Evolutionary conservation across 768 basidiomycete species (phyloP).

Genomic region (Amylocystis lapponica): DNA sequence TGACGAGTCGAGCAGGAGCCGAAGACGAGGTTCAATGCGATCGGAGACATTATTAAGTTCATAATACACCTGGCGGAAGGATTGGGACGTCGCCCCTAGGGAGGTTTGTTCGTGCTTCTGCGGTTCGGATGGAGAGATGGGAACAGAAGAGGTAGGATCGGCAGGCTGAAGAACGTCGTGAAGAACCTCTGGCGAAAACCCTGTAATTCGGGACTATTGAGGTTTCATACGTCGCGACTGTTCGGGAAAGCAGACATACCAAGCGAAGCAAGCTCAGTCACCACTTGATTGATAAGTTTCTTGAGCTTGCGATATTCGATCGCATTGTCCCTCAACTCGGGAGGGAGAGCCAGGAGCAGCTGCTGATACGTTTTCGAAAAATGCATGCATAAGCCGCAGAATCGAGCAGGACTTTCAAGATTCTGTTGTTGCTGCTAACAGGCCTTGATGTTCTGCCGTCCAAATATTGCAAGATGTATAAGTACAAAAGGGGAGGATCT

Average conservation of each 20-base stretch:
- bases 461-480: no score
- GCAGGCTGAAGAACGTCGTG: slow-evolving; percentile 19
- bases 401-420: no score
- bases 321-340: slow-evolving; percentile 69
- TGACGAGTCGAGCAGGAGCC: slow-evolving; percentile 41
- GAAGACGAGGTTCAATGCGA: slow-evolving; percentile 50
- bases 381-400: slow-evolving; percentile 60
- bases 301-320: slow-evolving; percentile 93
- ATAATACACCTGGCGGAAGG: slow-evolving; percentile 39
- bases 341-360: slow-evolving; percentile 60
- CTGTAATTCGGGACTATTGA: slow-evolving; percentile 8
- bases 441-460: no score
- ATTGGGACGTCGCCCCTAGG: background rate
- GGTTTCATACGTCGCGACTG: background rate
- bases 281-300: slow-evolving; percentile 81
- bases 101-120: background rate
- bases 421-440: no score
- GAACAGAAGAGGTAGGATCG: background rate
- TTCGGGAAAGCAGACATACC: slow-evolving; percentile 30
- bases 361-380: slow-evolving; percentile 67
- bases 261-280: slow-evolving; percentile 66
- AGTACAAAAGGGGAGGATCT: no score
- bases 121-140: background rate
- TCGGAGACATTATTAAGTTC: slow-evolving; percentile 47
- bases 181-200: slow-evolving; percentile 29